Evolutionary conservation across 176 grass and related monocot species (phyloP).

Genomic region (Raddia guianensis): DNA sequence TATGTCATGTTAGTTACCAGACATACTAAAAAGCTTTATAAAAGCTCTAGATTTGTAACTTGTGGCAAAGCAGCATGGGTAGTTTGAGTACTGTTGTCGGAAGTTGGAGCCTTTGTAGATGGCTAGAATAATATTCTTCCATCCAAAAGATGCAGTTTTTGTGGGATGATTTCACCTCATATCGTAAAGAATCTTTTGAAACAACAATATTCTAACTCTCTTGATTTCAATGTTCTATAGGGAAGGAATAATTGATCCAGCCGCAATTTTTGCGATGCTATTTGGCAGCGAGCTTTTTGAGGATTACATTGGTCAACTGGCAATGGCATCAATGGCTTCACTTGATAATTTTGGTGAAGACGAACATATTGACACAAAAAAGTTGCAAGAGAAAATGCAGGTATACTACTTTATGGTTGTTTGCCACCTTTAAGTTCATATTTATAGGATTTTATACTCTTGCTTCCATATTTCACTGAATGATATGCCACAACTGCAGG

Average conservation of each 20-base stretch:
- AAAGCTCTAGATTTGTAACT: background rate
- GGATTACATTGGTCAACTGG: slow-evolving; percentile 97
- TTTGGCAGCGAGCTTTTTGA: slow-evolving; percentile 98
- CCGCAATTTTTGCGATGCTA: slow-evolving; percentile 96
- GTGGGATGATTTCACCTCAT: slow-evolving; percentile 21
- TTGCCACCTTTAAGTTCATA: slow-evolving; percentile 13
- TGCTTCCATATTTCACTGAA: slow-evolving; percentile 29
- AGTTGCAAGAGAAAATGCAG: slow-evolving; percentile 85
- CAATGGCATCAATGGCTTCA: slow-evolving; percentile 95
- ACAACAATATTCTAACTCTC: slow-evolving; percentile 20
- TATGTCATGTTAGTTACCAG: background rate
- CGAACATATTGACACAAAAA: slow-evolving; percentile 71
- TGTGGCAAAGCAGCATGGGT: background rate
- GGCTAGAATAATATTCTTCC: slow-evolving; percentile 13
- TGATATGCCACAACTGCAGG: slow-evolving; percentile 44
- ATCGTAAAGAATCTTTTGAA: background rate
- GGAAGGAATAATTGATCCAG: slow-evolving; percentile 95
- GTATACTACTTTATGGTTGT: slow-evolving; percentile 48
- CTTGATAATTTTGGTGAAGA: slow-evolving; percentile 85
- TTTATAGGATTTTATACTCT: slow-evolving; percentile 42
- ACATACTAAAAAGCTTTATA: slow-evolving; percentile 4
- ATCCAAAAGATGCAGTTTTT: background rate
- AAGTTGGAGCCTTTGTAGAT: background rate
- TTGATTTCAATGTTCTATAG: slow-evolving; percentile 51
- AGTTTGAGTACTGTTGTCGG: slow-evolving; percentile 5